Conservation (phyloP, 495 filamentous ascomycete genomes). For the Terfezia claveryi region DNA sequence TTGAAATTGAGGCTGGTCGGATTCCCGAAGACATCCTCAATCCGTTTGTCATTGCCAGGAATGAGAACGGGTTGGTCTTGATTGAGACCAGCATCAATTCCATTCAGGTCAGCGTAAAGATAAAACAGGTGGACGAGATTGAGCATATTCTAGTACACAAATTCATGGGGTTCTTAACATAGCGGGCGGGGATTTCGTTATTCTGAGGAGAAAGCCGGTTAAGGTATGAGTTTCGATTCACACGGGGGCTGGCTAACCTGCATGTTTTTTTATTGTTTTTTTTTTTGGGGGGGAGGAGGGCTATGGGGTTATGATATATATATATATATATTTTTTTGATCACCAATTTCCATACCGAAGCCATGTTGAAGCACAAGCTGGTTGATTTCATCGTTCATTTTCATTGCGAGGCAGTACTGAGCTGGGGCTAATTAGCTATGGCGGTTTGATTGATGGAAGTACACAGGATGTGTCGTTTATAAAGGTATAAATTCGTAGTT, state of each 20-base stretch:
- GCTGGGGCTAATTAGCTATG: too few species aligned
- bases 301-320: conserved; percentile 93
- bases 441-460: too few species aligned
- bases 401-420: too few species aligned
- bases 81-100: conserved; percentile 94
- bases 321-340: conserved; percentile 72
- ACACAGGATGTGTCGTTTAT: too few species aligned
- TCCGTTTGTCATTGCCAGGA: conserved; percentile 65
- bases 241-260: background rate
- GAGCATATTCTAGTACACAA: conserved; percentile 95
- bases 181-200: conserved; percentile 93
- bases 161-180: conserved; percentile 86
- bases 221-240: conserved; percentile 35
- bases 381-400: conserved; percentile 98
- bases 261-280: too few species aligned
- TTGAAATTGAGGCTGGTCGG: conserved; percentile 79
- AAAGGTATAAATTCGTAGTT: too few species aligned
- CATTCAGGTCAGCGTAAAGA: conserved; percentile 84
- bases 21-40: conserved; percentile 91
- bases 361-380: conserved; percentile 94
- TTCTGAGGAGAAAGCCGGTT: conserved; percentile 80
- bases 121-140: conserved; percentile 98
- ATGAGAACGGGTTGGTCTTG: conserved; percentile 82
- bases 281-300: background rate
- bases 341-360: conserved; percentile 93